Evolutionary conservation across 169 alveolate species (phyloP).

Genomic region (Plasmodium vivax): DNA sequence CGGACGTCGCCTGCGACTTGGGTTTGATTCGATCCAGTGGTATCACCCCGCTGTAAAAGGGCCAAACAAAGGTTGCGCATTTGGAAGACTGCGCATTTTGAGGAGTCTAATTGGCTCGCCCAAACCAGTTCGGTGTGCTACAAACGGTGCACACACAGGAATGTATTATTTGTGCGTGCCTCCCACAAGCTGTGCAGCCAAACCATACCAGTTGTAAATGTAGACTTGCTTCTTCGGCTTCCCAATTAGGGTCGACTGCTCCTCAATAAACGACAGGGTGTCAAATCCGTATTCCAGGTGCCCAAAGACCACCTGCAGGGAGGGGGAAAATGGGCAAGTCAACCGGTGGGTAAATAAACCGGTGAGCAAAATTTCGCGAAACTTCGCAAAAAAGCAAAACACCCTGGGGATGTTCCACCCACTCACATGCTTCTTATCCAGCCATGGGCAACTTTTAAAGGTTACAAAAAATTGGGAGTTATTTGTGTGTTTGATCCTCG

Average conservation of each 20-base stretch:
- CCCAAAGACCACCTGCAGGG: constrained; percentile 87
- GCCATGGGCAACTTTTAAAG: constrained; percentile 93
- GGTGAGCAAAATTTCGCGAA: not conserved
- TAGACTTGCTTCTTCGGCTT: constrained; percentile 82
- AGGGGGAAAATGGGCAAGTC: not conserved
- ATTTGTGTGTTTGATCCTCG: constrained; percentile 88
- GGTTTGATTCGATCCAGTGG: constrained; percentile 62
- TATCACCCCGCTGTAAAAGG: constrained; percentile 37
- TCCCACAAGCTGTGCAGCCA: not conserved
- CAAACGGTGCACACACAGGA: not conserved
- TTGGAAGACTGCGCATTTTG: not conserved
- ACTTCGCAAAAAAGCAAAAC: not conserved
- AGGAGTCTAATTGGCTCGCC: not conserved
- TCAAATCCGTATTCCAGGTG: constrained; percentile 86
- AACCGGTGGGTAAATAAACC: not conserved
- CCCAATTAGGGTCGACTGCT: constrained; percentile 86
- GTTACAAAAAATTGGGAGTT: constrained; percentile 94
- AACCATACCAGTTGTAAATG: constrained; percentile 84
- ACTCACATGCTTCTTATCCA: constrained; percentile 92
- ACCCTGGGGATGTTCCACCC: not conserved
- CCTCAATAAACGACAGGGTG: constrained; percentile 83
- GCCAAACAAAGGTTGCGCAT: not conserved
- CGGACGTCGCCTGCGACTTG: constrained; percentile 24
- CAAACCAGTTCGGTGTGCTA: not conserved
- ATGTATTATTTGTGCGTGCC: not conserved